These are phyloP conservation scores for Cerioporus squamosus DNA, from an alignment of 1,284 basidiomycete genomes.

Conservation along the genomic window DNA sequence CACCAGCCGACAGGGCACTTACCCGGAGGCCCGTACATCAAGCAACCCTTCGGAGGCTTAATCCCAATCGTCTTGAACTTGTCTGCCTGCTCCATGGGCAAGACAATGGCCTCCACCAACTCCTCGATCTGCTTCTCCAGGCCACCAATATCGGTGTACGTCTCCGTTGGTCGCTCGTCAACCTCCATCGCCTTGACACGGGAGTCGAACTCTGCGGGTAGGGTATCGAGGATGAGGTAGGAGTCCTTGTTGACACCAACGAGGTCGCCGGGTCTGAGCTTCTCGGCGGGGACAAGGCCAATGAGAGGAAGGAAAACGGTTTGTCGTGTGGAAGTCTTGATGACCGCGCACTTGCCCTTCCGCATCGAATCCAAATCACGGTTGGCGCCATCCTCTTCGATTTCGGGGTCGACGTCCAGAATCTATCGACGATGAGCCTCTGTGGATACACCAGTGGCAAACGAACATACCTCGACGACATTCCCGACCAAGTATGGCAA, in stretches of 20 bases:
- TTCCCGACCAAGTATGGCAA: conserved; percentile 98
- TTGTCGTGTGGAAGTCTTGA: conserved; percentile 98
- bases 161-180: conserved; percentile 80
- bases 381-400: conserved; percentile 92
- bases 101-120: conserved; percentile 79
- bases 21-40: conserved; percentile 85
- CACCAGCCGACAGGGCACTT: conserved; percentile 20
- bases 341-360: conserved; percentile 97
- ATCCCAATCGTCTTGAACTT: conserved; percentile 86
- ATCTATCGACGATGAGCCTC: conserved; percentile 60
- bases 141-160: conserved; percentile 81
- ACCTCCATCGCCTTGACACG: conserved; percentile 94
- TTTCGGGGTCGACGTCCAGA: conserved; percentile 92
- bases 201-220: conserved; percentile 79
- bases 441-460: background rate
- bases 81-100: conserved; percentile 83
- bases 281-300: conserved; percentile 91
- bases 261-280: conserved; percentile 90
- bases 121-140: conserved; percentile 86
- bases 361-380: conserved; percentile 93
- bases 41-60: conserved; percentile 76
- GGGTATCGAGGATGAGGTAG: conserved; percentile 94
- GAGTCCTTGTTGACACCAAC: conserved; percentile 99
- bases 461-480: conserved; percentile 82
- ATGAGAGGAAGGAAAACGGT: conserved; percentile 99